Evolutionary conservation across 2,329 filamentous ascomycete genomes (phyloP).

Genomic region (Pseudocercospora fijiensis): DNA sequence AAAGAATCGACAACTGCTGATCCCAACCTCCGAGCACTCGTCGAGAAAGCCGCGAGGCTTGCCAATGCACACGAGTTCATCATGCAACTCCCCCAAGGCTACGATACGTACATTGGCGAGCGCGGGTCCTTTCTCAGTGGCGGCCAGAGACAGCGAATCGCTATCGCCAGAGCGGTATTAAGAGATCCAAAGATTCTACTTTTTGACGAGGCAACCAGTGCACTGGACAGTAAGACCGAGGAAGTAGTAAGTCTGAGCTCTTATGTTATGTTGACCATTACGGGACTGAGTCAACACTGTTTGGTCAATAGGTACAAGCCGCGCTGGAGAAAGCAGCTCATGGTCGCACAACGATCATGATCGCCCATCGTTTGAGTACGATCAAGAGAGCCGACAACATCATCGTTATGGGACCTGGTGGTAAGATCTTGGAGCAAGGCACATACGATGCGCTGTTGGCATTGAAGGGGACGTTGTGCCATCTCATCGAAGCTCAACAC

Average conservation of each 20-base stretch:
- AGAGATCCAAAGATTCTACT: constrained; percentile 54
- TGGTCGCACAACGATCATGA: constrained; percentile 44
- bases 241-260: constrained; percentile 50
- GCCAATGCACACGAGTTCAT: constrained; percentile 57
- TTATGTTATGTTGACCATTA: neutral
- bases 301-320: constrained; percentile 7
- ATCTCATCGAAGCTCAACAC: constrained; percentile 14
- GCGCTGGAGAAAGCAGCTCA: constrained; percentile 25
- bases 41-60: constrained; percentile 50
- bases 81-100: constrained; percentile 52
- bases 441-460: constrained; percentile 31
- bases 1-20: constrained; percentile 63
- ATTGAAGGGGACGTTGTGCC: constrained; percentile 4
- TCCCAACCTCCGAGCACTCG: constrained; percentile 1
- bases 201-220: constrained; percentile 60
- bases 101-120: constrained; percentile 50
- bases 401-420: constrained; percentile 41
- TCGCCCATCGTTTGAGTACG: constrained; percentile 47
- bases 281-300: neutral
- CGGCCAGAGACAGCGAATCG: constrained; percentile 57
- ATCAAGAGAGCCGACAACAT: constrained; percentile 45
- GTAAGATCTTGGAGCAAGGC: constrained; percentile 43
- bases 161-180: constrained; percentile 55
- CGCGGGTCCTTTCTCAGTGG: constrained; percentile 49
- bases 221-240: constrained; percentile 65